Percentiles rank a stretch among this genome's conserved stretches.
These are phyloP conservation scores for Boletus sp. DNA, from an alignment of 1,284 basidiomycete genomes.

Conservation along the genomic window DNA sequence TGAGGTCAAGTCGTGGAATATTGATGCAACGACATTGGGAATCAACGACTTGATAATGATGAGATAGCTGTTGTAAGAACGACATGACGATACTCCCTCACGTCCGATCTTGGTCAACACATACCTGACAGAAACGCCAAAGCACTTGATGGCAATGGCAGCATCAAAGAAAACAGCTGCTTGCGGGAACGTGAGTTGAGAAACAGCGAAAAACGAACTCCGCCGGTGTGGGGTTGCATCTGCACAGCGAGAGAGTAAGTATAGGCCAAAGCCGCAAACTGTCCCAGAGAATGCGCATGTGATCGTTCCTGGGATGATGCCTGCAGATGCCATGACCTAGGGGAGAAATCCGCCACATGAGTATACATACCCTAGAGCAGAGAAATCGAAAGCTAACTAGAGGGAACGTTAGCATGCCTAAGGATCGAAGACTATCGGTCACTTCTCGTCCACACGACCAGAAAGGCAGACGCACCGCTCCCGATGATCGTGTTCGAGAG, in stretches of 20 bases:
- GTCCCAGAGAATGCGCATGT: conserved; percentile 85
- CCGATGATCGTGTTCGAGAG: conserved; percentile 86
- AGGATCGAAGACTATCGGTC: conserved; percentile 4
- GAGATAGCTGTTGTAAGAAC: conserved; percentile 59
- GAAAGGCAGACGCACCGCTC: conserved; percentile 56
- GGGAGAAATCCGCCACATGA: conserved; percentile 12
- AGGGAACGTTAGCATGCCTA: conserved; percentile 82
- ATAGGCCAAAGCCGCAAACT: conserved; percentile 83
- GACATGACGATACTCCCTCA: neutral
- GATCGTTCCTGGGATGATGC: conserved; percentile 81
- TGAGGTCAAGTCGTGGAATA: conserved; percentile 75
- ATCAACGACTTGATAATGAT: conserved; percentile 94
- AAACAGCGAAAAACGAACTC: conserved; percentile 85
- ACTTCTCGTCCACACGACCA: conserved; percentile 1
- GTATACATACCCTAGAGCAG: neutral
- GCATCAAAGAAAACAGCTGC: conserved; percentile 86
- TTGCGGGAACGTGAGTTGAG: conserved; percentile 80
- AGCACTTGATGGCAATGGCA: conserved; percentile 95
- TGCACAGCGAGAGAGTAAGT: conserved; percentile 86
- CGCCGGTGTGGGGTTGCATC: conserved; percentile 70
- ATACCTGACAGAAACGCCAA: conserved; percentile 92
- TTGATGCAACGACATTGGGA: conserved; percentile 86
- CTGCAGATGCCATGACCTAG: conserved; percentile 81
- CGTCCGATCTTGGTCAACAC: conserved; percentile 13
- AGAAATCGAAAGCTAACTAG: conserved; percentile 44